Evolutionary conservation across 2,329 filamentous ascomycete species (phyloP), one percentile per base, ranked within the genome.

Genomic region (Curvularia verruculosa): DNA sequence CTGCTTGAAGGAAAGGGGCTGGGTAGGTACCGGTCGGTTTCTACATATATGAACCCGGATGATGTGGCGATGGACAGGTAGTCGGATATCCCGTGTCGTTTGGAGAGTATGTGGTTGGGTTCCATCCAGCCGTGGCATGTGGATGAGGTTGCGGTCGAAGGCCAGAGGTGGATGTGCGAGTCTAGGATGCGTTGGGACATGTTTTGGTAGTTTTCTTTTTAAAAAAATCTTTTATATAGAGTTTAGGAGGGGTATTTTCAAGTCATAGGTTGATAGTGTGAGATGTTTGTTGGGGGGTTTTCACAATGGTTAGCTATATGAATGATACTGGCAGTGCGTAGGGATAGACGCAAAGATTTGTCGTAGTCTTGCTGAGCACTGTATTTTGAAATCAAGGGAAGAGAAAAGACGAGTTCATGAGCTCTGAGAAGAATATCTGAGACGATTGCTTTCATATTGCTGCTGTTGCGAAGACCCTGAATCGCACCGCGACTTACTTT

Each of bases 131-230:
- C 79, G 61, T 96, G 85, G 37, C 85, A 84, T 52, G 82, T 72
- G 50, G 89, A 72, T 68, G 94, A 75, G 2, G 74, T 73, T 45
- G 79, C 89, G 51, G 84, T 83, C 44, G 81, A 77, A 43, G 91
- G 90, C 81, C 87, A 96, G 70, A 97, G 87, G 79, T 97, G 93
- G 77, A 97, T 89, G 81, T 97, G 94, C 37, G 91, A 89, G 81
- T 97, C 93, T 76, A 97, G 86, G 71, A 96, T 88, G 26, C 60
- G 61, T 39, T 56, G 49, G 26, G 47, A 18, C 28, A n/a, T 47
- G 6, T 18, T 36, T 36, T 12, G 4, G n/a, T n/a, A n/a, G n/a
- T n/a, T n/a, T 34, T 18, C 5, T 36, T 36, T 9, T 29, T 12
- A 29, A n/a, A n/a, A n/a, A n/a, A n/a, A 29, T 29, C 10, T 29